Base-by-base conservation (phyloP, 2,329 filamentous ascomycete species). In the Nothophaeocryptopus gaeumannii region DNA sequence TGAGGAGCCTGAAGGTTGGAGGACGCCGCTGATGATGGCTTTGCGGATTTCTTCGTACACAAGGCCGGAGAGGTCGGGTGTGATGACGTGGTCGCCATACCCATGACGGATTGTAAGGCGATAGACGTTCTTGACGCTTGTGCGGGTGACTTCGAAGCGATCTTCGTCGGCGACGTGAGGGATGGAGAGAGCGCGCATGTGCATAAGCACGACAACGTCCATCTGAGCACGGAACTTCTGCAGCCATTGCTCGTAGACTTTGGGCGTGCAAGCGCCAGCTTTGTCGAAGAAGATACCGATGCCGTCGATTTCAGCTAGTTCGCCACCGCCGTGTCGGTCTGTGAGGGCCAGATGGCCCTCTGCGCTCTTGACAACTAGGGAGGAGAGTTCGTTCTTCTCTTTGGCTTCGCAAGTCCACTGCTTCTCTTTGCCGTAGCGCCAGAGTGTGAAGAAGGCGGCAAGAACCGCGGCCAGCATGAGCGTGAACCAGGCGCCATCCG, bases 281-380 rank as follows among this genome's bases (percentile, higher is more conserved):
- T 90, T 90, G 70, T 90, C 87, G 64, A 91, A 89, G 71, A 88
- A 90, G 46, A 90, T 82, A 1, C 84, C 86, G 81, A 76, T 14
- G 76, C 86, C 67, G 20, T 61, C 56, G 43, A 65, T 65, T 14
- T 68, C 70, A 29, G 72, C 75, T n/a, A 78, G 57, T 33, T 47
- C 55, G 15, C 55, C 60, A 5, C 65, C 65, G n/a, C 72, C 72
- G 46, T 58, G 53, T 12, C 33, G 38, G 10, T 45, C 36, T 4
- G 46, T 20, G 36, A 57, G 30, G 34, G 36, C 33, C 37, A 55
- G 40, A 8, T 56, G 58, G 2, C 68, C 67, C n/a, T 65, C 55
- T 1, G 55, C 49, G 2, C 55, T 62, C 13, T 73, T 60, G 42
- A 72, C 14, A n/a, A 74, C 70, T 50, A 74, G 70, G 26, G 72